phyloP scores from a whole-genome alignment of 331 rosid genomes.

The Rhamnella rubrinervis region DNA sequence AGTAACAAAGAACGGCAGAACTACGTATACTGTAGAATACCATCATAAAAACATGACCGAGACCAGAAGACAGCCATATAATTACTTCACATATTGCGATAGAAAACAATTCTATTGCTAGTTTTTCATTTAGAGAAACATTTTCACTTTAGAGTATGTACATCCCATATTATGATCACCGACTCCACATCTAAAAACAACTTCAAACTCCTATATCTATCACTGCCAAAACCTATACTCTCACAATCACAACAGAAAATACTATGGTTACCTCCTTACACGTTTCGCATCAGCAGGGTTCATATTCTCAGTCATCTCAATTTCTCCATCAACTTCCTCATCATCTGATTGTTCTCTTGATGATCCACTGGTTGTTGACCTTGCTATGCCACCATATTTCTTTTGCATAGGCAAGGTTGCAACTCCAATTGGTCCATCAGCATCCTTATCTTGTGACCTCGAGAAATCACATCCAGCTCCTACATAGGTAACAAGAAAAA shows the following conservation, averaged over 20 bases:
- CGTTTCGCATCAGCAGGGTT: constrained; percentile 75
- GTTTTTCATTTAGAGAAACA: too few species aligned
- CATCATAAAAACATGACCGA: too few species aligned
- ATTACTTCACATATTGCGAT: too few species aligned
- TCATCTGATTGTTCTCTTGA: constrained; percentile 79
- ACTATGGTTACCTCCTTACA: constrained; percentile 74
- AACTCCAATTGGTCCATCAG: constrained; percentile 39
- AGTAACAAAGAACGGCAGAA: too few species aligned
- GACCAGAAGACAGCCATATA: too few species aligned
- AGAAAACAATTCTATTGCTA: too few species aligned
- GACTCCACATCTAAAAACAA: too few species aligned
- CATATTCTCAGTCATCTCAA: constrained; percentile 51
- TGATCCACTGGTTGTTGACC: constrained; percentile 70
- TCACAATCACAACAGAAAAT: constrained; percentile 12
- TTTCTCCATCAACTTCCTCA: constrained; percentile 89
- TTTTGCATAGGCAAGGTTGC: constrained; percentile 44
- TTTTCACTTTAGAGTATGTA: too few species aligned
- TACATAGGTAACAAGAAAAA: constrained; percentile 34
- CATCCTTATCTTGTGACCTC: constrained; percentile 55
- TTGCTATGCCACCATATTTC: constrained; percentile 37
- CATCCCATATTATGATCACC: neutral
- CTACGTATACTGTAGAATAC: too few species aligned
- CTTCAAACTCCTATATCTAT: neutral
- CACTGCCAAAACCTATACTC: neutral
- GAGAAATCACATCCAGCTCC: constrained; percentile 59